These are phyloP conservation scores for Dothistroma septosporum DNA, from an alignment of 2,329 filamentous ascomycete species.

Conservation along the genomic window DNA sequence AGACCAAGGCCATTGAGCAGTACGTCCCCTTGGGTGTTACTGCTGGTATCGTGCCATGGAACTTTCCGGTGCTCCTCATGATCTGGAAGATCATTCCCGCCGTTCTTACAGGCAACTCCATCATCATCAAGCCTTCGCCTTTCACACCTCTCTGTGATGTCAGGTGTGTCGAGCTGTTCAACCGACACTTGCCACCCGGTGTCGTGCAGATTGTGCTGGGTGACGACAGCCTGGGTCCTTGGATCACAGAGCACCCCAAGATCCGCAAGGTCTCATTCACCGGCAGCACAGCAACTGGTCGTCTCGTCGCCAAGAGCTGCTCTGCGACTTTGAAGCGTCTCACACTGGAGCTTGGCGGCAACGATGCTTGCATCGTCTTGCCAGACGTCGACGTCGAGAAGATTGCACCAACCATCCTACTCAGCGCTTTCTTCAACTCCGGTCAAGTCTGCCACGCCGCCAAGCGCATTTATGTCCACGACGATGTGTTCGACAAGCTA, in stretches of 20 bases:
- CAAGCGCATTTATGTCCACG: conserved; percentile 52
- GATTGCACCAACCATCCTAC: conserved; percentile 56
- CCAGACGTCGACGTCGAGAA: conserved; percentile 45
- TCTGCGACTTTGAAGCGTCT: conserved; percentile 45
- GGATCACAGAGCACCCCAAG: conserved; percentile 47
- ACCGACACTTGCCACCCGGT: conserved; percentile 42
- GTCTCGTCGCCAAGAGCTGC: conserved; percentile 33
- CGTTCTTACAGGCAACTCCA: conserved; percentile 55
- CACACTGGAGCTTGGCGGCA: conserved; percentile 49
- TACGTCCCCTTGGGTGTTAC: conserved; percentile 21
- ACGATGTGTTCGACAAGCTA: conserved; percentile 60
- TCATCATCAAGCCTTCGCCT: conserved; percentile 61
- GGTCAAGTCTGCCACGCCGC: conserved; percentile 56
- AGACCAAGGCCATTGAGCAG: conserved; percentile 18
- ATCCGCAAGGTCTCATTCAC: conserved; percentile 46
- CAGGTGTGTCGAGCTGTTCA: conserved; percentile 42
- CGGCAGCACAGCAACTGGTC: conserved; percentile 41
- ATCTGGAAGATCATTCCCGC: conserved; percentile 56
- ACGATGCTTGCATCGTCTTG: conserved; percentile 43
- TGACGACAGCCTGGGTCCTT: conserved; percentile 35
- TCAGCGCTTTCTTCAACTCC: conserved; percentile 51
- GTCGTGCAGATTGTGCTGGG: conserved; percentile 40
- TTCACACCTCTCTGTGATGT: conserved; percentile 56
- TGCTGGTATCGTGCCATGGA: conserved; percentile 16
- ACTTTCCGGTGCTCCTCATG: conserved; percentile 36